phyloP scores from a whole-genome alignment of 257 asterid genomes.

The Penstemon barbatus region DNA sequence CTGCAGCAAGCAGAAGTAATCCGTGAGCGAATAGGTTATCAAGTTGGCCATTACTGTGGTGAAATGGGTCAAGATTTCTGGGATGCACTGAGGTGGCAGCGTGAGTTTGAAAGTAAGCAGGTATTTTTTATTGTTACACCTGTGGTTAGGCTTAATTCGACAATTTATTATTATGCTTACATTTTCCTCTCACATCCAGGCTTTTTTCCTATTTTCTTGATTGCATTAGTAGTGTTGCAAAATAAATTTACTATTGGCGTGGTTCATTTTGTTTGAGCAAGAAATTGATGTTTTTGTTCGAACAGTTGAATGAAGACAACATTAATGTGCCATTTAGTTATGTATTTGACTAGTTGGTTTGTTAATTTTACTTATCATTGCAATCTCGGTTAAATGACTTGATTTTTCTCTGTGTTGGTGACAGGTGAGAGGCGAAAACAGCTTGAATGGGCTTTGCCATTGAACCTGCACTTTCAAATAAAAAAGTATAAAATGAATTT shows the following conservation, averaged over 20 bases:
- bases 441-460: too few species aligned
- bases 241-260: not conserved
- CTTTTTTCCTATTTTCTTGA: not conserved
- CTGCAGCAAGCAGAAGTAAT: slow-evolving; percentile 98
- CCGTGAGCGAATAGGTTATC: slow-evolving; percentile 85
- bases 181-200: slow-evolving; percentile 9
- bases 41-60: slow-evolving; percentile 98
- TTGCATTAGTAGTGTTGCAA: slow-evolving; percentile 18
- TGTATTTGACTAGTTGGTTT: not conserved
- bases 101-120: slow-evolving; percentile 95
- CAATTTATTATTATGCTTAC: slow-evolving; percentile 14
- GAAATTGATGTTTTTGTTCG: not conserved
- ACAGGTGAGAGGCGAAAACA: too few species aligned
- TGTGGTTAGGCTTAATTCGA: slow-evolving; percentile 13
- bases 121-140: slow-evolving; percentile 37
- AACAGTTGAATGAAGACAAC: not conserved
- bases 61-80: slow-evolving; percentile 99
- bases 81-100: slow-evolving; percentile 99
- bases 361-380: slow-evolving; percentile 11
- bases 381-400: too few species aligned
- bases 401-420: too few species aligned
- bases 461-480: too few species aligned
- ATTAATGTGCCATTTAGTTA: not conserved
- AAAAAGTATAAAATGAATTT: too few species aligned
- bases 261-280: slow-evolving; percentile 19